A percentile compares a stretch with the other conserved stretches of the same genome.
Conservation (phyloP, 306 rosid genomes). For the Abrus pulchellus region DNA sequence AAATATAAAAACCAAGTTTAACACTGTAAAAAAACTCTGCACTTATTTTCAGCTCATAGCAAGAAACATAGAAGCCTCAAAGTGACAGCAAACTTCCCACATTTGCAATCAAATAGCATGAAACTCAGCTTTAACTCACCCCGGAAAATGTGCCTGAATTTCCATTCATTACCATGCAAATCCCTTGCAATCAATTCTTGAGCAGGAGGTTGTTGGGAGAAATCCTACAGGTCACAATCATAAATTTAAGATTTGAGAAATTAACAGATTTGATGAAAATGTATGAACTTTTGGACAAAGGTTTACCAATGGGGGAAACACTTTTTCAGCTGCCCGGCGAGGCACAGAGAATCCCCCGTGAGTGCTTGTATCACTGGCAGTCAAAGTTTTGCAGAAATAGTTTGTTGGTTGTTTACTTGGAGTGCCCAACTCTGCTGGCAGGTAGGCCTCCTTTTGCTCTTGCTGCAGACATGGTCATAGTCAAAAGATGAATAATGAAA, state of each 20-base stretch:
- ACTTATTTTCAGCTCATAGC: not conserved
- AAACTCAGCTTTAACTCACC: constrained; percentile 63
- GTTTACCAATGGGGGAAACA: constrained; percentile 93
- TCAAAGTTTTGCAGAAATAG: constrained; percentile 94
- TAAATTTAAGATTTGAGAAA: constrained; percentile 19
- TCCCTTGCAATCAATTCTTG: constrained; percentile 97
- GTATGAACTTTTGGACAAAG: constrained; percentile 22
- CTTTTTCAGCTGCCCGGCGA: constrained; percentile 99
- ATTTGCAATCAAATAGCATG: constrained; percentile 10
- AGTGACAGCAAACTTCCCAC: not conserved
- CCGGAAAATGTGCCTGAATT: constrained; percentile 96
- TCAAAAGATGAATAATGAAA: constrained; percentile 42
- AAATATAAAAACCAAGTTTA: constrained; percentile 33
- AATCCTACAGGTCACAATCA: constrained; percentile 69
- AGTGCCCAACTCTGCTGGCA: constrained; percentile 87
- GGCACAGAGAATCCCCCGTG: constrained; percentile 99
- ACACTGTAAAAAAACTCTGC: not conserved
- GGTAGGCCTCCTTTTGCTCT: constrained; percentile 96
- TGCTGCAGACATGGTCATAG: constrained; percentile 60
- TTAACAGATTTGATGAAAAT: not conserved
- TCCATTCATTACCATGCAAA: constrained; percentile 98
- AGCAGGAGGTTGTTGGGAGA: constrained; percentile 92
- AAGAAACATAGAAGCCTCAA: constrained; percentile 15
- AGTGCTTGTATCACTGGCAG: constrained; percentile 98
- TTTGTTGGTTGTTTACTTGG: constrained; percentile 96